Conservation (phyloP, 805 yeast species). For the Kodamaea fukazawae region DNA sequence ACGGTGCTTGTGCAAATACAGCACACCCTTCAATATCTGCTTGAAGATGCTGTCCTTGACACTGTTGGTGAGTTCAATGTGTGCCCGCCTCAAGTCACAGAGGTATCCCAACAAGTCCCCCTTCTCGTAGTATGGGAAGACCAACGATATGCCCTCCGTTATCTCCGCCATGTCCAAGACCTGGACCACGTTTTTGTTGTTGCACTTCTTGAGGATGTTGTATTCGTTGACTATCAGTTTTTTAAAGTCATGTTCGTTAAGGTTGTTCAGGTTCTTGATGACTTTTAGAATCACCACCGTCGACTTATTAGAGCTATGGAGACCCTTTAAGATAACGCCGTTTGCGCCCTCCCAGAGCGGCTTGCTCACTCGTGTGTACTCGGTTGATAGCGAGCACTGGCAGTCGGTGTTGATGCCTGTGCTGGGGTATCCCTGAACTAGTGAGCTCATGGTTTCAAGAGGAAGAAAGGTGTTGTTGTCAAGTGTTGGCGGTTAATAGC, state of each 20-base stretch:
- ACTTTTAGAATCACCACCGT: slow-evolving; percentile 29
- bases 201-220: slow-evolving; percentile 25
- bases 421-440: no score
- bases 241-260: slow-evolving; percentile 16
- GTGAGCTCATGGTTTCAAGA: no score
- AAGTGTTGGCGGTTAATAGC: no score
- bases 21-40: slow-evolving; percentile 44
- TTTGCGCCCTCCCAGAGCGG: slow-evolving; percentile 44
- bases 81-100: slow-evolving; percentile 36
- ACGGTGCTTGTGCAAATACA: slow-evolving; percentile 39
- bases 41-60: slow-evolving; percentile 47
- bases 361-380: slow-evolving; percentile 24
- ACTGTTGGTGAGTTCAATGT: slow-evolving; percentile 27
- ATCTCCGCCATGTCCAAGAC: slow-evolving; percentile 24
- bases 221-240: slow-evolving; percentile 21
- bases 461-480: no score
- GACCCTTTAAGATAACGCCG: slow-evolving; percentile 35
- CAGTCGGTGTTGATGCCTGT: no score
- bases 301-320: slow-evolving; percentile 18
- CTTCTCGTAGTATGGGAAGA: slow-evolving; percentile 41
- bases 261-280: slow-evolving; percentile 21
- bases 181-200: slow-evolving; percentile 27
- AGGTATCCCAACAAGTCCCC: slow-evolving; percentile 49
- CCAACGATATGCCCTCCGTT: slow-evolving; percentile 28
- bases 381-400: slow-evolving; percentile 8